Base-by-base conservation (phyloP, 2,329 filamentous ascomycete genomes). In the Talaromyces sp. region DNA sequence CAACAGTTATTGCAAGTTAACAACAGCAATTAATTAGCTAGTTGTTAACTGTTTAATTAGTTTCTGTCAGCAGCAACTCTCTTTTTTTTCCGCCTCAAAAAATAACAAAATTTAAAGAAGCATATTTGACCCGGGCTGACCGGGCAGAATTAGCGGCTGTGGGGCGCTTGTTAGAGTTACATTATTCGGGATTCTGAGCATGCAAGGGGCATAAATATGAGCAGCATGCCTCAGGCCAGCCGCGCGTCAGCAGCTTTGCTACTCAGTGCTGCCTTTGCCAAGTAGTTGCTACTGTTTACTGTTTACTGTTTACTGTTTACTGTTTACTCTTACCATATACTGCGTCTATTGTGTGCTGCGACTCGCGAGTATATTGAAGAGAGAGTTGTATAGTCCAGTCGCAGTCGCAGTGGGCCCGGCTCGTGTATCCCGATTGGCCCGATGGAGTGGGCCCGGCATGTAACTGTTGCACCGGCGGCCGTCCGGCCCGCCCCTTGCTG, bases 391-490 rank as follows among this genome's bases (percentile, higher is more conserved):
- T 39, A 39, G 36, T 39, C 36, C 25, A 53, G 49, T 53, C 49
- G 28, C 19, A 47, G 25, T 53, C 49, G 49, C 49, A 52, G 11
- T 30, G 11, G 49, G 25, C 49, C 9, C 25, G 13, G 33, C 33
- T 17, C 10, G 19, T 52, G 39, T 13, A 36, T 39, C n/a, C 49
- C 28, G 17, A 53, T 53, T 53, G 49, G 56, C 9, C 44, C 19
- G 56, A 13, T 39, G 28, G 44, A 25, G 53, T 44, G 44, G 47
- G 25, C 22, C 39, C n/a, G 42, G 28, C 30, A 63, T 63, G 61
- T 63, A 60, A 63, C 61, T 53, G 61, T 63, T 60, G 61, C 61
- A 63, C 51, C 49, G 57, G 33, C 28, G 6, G 32, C 27, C 8
- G 15, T 25, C 49, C 42, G 49, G 49, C 39, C 32, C 32, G 30